These are phyloP conservation scores for Stephanocyclus meneghinianus DNA, from an alignment of 352 stramenopile genomes.

Conservation along the genomic window DNA sequence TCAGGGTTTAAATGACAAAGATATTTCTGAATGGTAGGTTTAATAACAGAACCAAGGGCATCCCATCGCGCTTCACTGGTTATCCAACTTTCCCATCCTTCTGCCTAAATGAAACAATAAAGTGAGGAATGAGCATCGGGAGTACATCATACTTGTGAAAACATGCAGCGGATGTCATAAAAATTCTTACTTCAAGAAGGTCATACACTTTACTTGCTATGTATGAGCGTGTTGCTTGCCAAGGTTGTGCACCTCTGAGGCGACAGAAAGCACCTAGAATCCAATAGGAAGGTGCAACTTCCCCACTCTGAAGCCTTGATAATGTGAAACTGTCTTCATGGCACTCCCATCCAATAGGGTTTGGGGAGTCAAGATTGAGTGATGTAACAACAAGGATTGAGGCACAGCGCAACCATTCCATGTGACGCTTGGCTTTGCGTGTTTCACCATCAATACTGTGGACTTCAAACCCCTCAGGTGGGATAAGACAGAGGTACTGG, in stretches of 20 bases:
- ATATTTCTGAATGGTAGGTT: conserved; percentile 13
- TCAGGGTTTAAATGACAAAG: background rate
- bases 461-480: background rate
- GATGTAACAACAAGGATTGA: conserved; percentile 5
- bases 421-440: background rate
- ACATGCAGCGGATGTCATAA: too few species aligned
- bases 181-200: conserved; percentile 5
- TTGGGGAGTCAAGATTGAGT: conserved; percentile 14
- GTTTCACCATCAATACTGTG: background rate
- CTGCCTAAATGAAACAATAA: background rate
- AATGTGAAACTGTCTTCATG: background rate
- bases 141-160: background rate
- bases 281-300: conserved; percentile 3
- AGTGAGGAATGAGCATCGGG: background rate
- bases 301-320: conserved; percentile 5
- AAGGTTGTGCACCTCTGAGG: conserved; percentile 14
- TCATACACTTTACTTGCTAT: conserved; percentile 15
- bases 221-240: conserved; percentile 15
- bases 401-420: background rate
- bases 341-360: conserved; percentile 14
- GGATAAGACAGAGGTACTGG: conserved; percentile 8
- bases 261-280: conserved; percentile 5
- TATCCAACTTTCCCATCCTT: conserved; percentile 14
- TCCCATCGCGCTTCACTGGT: conserved; percentile 12
- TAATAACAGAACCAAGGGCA: background rate